Conservation (phyloP, 192 early-diverging fungal species). For the Dissophora ornata region DNA sequence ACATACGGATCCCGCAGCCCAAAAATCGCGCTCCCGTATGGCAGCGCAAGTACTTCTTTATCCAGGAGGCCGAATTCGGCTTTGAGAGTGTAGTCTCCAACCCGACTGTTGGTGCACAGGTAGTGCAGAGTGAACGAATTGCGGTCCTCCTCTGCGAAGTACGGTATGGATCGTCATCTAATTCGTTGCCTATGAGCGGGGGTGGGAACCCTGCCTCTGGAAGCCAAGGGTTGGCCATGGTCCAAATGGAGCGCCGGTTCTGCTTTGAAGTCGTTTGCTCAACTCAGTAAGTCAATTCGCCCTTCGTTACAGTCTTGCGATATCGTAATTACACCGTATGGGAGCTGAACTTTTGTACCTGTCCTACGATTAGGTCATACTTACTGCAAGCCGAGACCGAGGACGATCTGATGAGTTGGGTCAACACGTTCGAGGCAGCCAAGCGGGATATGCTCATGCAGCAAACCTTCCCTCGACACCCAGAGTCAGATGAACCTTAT, state of each 20-base stretch:
- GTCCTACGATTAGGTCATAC: conserved; percentile 42
- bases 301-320: conserved; percentile 3
- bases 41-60: conserved; percentile 69
- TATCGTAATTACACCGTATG: neutral
- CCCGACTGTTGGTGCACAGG: conserved; percentile 60
- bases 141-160: conserved; percentile 67
- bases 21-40: conserved; percentile 66
- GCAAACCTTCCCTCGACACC: conserved; percentile 18
- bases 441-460: conserved; percentile 56
- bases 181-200: conserved; percentile 25
- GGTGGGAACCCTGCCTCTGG: conserved; percentile 39
- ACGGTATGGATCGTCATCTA: conserved; percentile 59
- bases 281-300: conserved; percentile 62
- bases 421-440: conserved; percentile 68
- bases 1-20: conserved; percentile 51
- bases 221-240: conserved; percentile 48
- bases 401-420: conserved; percentile 75
- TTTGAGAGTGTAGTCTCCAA: conserved; percentile 57
- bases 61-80: conserved; percentile 70
- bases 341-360: neutral
- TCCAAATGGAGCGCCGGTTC: conserved; percentile 71
- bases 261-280: conserved; percentile 76
- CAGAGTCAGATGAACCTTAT: conserved; percentile 39
- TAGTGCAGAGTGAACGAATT: conserved; percentile 65
- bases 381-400: conserved; percentile 77